Conservation (phyloP, 2,329 filamentous ascomycete genomes). For the Didymella arachidicola region DNA sequence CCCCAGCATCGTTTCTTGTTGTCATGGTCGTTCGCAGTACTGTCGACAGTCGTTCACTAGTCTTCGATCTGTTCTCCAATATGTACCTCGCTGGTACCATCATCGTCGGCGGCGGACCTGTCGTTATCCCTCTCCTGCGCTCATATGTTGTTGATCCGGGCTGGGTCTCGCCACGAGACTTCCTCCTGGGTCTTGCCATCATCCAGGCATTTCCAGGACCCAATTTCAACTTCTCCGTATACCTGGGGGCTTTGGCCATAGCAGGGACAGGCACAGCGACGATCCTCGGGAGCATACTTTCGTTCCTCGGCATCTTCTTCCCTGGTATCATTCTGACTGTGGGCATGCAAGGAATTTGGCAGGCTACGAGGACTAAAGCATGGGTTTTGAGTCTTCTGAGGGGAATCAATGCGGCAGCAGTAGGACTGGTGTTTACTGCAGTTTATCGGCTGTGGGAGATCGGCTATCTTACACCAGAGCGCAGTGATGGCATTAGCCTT, state of each 20-base stretch:
- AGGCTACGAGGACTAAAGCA: slow-evolving; percentile 45
- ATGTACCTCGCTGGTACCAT: slow-evolving; percentile 76
- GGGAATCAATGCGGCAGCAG: slow-evolving; percentile 54
- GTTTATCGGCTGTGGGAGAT: slow-evolving; percentile 57
- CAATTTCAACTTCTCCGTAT: slow-evolving; percentile 63
- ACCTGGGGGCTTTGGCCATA: slow-evolving; percentile 51
- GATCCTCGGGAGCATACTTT: slow-evolving; percentile 49
- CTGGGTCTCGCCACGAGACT: slow-evolving; percentile 75
- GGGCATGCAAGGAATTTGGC: slow-evolving; percentile 52
- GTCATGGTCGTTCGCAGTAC: slow-evolving; percentile 61
- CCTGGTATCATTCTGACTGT: slow-evolving; percentile 51
- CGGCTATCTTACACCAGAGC: slow-evolving; percentile 52
- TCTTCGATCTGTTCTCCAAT: slow-evolving; percentile 72
- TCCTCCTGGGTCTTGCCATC: slow-evolving; percentile 75
- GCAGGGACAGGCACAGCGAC: slow-evolving; percentile 37
- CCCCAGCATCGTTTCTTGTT: slow-evolving; percentile 60
- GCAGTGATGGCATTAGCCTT: slow-evolving; percentile 46
- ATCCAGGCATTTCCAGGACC: slow-evolving; percentile 74
- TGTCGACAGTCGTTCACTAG: slow-evolving; percentile 53
- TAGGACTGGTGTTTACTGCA: slow-evolving; percentile 55
- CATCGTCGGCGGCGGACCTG: slow-evolving; percentile 57
- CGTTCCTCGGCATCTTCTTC: slow-evolving; percentile 52
- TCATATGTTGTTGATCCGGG: slow-evolving; percentile 67
- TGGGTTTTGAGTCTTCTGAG: slow-evolving; percentile 47
- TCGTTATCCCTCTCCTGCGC: slow-evolving; percentile 55